A percentile compares a stretch with the other conserved stretches of the same genome.
Evolutionary conservation across 371 early-diverging fungal species (phyloP).

Genomic region (Mortierella sp.): DNA sequence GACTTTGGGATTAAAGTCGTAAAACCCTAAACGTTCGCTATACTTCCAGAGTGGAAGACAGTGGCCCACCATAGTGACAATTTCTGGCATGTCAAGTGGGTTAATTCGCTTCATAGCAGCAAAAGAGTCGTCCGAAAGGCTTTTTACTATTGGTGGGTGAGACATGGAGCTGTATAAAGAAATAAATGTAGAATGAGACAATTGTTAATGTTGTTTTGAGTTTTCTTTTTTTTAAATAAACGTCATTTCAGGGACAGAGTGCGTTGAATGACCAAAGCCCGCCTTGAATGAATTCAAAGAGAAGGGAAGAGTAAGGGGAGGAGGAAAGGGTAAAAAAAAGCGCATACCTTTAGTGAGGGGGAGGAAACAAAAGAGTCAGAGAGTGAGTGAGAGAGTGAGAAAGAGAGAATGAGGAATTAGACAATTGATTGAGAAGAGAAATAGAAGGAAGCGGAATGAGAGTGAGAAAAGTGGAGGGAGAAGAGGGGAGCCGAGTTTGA

Average conservation of each 20-base stretch:
- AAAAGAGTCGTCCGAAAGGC: not conserved
- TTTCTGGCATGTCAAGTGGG: conserved; percentile 46
- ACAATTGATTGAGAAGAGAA: no score
- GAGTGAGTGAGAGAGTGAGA: no score
- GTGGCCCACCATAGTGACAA: conserved; percentile 36
- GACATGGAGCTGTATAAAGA: not conserved
- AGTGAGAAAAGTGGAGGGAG: no score
- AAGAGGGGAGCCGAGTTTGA: no score
- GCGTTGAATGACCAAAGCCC: not conserved
- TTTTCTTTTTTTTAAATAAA: not conserved
- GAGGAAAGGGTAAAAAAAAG: no score
- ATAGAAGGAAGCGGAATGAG: no score
- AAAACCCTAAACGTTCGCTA: conserved; percentile 40
- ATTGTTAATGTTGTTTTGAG: not conserved
- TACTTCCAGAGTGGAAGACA: conserved; percentile 51
- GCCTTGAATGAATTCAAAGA: no score
- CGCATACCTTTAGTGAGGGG: no score
- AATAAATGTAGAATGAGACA: conserved; percentile 1
- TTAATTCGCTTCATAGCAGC: conserved; percentile 14
- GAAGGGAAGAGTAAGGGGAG: no score
- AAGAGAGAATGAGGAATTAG: no score
- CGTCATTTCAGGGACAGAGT: not conserved
- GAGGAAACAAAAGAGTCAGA: no score
- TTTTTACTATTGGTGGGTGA: not conserved
- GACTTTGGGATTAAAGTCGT: conserved; percentile 34